These are phyloP conservation scores for Cadophora malorum DNA, from an alignment of 2,329 filamentous ascomycete genomes.

Conservation along the genomic window DNA sequence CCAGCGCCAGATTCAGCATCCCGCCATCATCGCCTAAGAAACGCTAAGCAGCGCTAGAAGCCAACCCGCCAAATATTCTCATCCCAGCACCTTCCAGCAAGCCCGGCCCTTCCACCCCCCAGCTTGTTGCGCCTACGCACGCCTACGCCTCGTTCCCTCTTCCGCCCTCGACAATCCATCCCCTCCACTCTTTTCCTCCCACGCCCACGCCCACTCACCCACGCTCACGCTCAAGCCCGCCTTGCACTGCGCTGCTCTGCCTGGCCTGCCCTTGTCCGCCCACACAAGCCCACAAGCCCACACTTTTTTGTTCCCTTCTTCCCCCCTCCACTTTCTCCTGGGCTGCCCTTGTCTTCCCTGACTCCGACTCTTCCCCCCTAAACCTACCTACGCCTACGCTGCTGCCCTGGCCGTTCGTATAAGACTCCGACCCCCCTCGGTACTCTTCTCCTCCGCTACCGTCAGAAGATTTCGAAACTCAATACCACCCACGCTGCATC, in stretches of 20 bases:
- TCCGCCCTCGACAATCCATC: conserved; percentile 4
- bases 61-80: neutral
- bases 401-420: conserved; percentile 29
- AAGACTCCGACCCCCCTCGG: conserved; percentile 37
- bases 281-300: conserved; percentile 9
- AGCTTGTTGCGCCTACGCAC: conserved; percentile 1
- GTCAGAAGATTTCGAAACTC: conserved; percentile 30
- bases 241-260: neutral
- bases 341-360: conserved; percentile 4
- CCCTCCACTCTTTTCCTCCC: neutral
- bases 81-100: conserved; percentile 6
- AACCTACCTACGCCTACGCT: neutral
- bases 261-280: neutral
- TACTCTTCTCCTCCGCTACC: conserved; percentile 36
- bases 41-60: neutral
- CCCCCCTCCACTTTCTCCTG: neutral
- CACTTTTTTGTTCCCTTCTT: conserved; percentile 10
- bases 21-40: neutral
- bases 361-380: conserved; percentile 16
- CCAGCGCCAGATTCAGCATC: conserved; percentile 9
- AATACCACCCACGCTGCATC: conserved; percentile 34
- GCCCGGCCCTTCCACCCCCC: neutral
- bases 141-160: conserved; percentile 1
- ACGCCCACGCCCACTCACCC: conserved; percentile 2
- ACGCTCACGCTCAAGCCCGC: conserved; percentile 1